These are phyloP conservation scores for Exophiala bonariae DNA, from an alignment of 2,329 filamentous ascomycete genomes.

Conservation along the genomic window DNA sequence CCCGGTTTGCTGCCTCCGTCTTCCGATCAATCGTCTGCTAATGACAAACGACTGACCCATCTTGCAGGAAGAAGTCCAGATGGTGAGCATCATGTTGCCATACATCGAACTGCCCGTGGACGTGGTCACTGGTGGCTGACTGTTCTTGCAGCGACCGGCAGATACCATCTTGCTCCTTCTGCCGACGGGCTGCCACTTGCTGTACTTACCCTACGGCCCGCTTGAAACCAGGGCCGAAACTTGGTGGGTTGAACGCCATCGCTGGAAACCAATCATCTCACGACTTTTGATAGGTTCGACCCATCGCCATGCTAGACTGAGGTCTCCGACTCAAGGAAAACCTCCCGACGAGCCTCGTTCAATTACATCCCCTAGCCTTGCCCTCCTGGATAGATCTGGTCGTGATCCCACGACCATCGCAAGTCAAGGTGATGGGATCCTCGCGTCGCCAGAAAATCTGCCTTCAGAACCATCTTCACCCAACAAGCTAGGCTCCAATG, in stretches of 20 bases:
- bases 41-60: conserved; percentile 1
- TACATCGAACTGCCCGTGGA: not conserved
- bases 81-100: conserved; percentile 2
- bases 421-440: not conserved
- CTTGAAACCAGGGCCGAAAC: conserved; percentile 7
- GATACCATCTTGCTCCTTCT: conserved; percentile 23
- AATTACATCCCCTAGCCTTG: not conserved
- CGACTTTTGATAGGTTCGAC: conserved; percentile 1
- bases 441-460: conserved; percentile 15
- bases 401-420: too few species aligned
- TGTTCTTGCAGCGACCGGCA: conserved; percentile 6
- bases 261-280: not conserved
- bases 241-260: conserved; percentile 20
- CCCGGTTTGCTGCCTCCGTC: not conserved
- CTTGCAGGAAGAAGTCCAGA: conserved; percentile 8
- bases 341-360: not conserved
- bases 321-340: not conserved
- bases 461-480: too few species aligned
- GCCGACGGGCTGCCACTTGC: conserved; percentile 23
- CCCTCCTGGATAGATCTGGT: conserved; percentile 1
- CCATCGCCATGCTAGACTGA: conserved; percentile 1
- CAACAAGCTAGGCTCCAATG: not conserved
- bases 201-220: conserved; percentile 7
- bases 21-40: not conserved
- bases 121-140: conserved; percentile 3